Conservation (phyloP, 2,329 filamentous ascomycete species). For the Apiospora sp. region DNA sequence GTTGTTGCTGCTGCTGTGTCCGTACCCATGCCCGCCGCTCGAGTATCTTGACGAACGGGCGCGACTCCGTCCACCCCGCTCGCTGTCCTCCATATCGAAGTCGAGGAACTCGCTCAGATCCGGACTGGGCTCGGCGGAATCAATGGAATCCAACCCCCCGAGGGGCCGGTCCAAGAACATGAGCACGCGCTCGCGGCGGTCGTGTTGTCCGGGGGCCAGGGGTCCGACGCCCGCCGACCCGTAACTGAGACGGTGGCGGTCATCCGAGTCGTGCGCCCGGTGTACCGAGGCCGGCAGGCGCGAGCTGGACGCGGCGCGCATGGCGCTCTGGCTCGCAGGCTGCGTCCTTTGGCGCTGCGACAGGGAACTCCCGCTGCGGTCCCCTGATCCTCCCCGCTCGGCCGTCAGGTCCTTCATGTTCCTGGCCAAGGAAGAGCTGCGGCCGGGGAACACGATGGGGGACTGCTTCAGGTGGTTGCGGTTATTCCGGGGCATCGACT, state of each 20-base stretch:
- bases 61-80: conserved; percentile 25
- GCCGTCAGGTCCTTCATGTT: conserved; percentile 2
- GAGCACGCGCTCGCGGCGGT: conserved; percentile 39
- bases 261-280: background rate
- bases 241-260: background rate
- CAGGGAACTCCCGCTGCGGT: background rate
- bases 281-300: background rate
- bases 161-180: conserved; percentile 44
- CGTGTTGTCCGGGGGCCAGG: background rate
- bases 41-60: background rate
- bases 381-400: background rate
- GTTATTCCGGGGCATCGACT: background rate
- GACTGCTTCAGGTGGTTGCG: background rate
- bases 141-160: conserved; percentile 34
- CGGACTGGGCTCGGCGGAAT: conserved; percentile 37
- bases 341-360: background rate
- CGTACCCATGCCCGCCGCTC: background rate
- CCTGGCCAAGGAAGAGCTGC: conserved; percentile 1
- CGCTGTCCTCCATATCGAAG: conserved; percentile 38
- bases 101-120: conserved; percentile 30
- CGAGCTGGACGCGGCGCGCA: background rate
- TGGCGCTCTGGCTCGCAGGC: background rate
- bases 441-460: background rate
- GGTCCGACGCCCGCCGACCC: background rate
- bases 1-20: background rate